A percentile compares a stretch with the other conserved stretches of the same genome.
Evolutionary conservation across 768 basidiomycete species (phyloP).

Genomic region (Hypholoma fasciculare): DNA sequence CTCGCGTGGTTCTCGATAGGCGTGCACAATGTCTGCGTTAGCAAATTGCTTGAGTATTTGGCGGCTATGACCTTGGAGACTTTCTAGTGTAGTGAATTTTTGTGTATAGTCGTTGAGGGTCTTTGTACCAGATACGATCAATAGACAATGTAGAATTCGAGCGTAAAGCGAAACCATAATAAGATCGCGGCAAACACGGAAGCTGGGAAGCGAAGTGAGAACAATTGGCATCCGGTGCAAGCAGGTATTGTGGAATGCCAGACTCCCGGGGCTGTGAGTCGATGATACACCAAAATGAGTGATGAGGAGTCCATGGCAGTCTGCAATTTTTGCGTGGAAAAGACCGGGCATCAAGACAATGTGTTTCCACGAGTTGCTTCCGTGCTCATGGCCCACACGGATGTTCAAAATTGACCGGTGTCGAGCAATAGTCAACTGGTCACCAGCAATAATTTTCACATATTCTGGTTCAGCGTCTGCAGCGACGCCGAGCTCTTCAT

Average conservation of each 20-base stretch:
- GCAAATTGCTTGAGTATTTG: too few relatives aligned
- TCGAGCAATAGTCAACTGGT: slow-evolving; percentile 37
- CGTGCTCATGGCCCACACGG: slow-evolving; percentile 30
- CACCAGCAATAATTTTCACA: slow-evolving; percentile 24
- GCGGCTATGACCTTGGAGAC: too few relatives aligned
- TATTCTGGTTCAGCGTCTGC: slow-evolving; percentile 7
- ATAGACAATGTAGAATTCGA: slow-evolving; percentile 29
- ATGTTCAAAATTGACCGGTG: slow-evolving; percentile 27
- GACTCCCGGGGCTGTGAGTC: slow-evolving; percentile 29
- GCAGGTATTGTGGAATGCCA: slow-evolving; percentile 34
- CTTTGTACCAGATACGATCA: slow-evolving; percentile 20
- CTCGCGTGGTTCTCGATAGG: too few relatives aligned
- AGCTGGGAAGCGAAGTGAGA: slow-evolving; percentile 32
- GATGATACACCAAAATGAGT: slow-evolving; percentile 30
- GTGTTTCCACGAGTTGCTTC: slow-evolving; percentile 18
- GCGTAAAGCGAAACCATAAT: slow-evolving; percentile 34
- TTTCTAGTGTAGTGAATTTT: too few relatives aligned
- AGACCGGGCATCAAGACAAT: slow-evolving; percentile 29
- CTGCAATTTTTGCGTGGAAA: slow-evolving; percentile 38
- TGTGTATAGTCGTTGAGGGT: slow-evolving; percentile 19
- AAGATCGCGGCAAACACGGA: slow-evolving; percentile 33
- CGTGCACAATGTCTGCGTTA: too few relatives aligned
- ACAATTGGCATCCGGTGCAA: slow-evolving; percentile 34
- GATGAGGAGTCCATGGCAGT: slow-evolving; percentile 24
- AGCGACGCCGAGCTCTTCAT: slow-evolving; percentile 24